phyloP scores from a whole-genome alignment of 352 stramenopile genomes.

The Aphanomyces invadans region DNA sequence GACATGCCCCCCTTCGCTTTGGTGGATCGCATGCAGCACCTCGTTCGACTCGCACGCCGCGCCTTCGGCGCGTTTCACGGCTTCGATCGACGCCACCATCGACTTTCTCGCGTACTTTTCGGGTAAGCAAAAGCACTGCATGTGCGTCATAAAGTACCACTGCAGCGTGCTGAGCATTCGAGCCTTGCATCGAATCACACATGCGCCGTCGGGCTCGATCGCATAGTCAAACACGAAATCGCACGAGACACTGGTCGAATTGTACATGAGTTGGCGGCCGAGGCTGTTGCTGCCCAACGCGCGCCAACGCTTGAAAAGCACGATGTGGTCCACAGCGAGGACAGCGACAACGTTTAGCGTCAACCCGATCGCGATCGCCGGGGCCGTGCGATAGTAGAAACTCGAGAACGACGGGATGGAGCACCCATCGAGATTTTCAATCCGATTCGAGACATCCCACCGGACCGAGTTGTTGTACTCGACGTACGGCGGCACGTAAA shows the following conservation, averaged over 20 bases:
- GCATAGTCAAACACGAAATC: background rate
- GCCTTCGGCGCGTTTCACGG: background rate
- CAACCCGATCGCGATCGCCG: background rate
- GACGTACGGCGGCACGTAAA: slow-evolving; percentile 7
- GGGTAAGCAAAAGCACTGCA: slow-evolving; percentile 14
- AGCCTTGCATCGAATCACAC: slow-evolving; percentile 1
- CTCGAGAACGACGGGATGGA: background rate
- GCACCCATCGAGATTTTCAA: background rate
- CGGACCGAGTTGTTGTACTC: slow-evolving; percentile 13
- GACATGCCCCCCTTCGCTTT: background rate
- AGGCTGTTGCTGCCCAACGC: slow-evolving; percentile 2
- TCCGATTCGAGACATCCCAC: background rate
- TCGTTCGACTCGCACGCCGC: background rate
- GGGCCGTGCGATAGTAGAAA: background rate
- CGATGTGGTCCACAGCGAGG: background rate
- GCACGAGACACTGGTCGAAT: background rate
- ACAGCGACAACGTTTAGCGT: slow-evolving; percentile 5
- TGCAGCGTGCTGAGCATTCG: slow-evolving; percentile 14
- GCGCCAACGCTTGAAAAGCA: slow-evolving; percentile 1
- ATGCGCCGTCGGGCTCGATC: background rate
- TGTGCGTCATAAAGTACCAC: slow-evolving; percentile 19
- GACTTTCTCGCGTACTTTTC: background rate
- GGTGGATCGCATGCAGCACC: background rate
- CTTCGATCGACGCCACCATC: background rate
- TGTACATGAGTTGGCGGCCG: slow-evolving; percentile 15